Base-by-base conservation (phyloP, 2,329 filamentous ascomycete species). In the Penicillium sp. region DNA sequence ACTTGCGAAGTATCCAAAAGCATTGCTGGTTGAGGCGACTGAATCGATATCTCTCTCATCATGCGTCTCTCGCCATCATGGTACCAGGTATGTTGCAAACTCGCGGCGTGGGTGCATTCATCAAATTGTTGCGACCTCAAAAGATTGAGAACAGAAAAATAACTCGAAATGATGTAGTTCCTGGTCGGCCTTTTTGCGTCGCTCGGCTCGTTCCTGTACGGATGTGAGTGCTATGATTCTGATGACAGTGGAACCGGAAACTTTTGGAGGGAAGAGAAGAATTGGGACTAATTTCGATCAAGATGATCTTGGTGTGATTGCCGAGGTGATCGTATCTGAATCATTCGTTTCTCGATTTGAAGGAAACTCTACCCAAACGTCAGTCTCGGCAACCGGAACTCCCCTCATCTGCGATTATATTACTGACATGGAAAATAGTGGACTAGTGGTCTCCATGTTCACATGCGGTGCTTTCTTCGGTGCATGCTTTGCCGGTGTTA, bases 391-490 rank as follows among this genome's bases (percentile, higher is more conserved):
- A 18, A 28, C 5, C 12, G 4, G 9, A 24, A 18, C 27, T 12
- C 2, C 4, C 13, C 9, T 5, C 9, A 7, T 11, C 8, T 12
- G 25, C 24, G 12, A 45, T 32, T 29, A 13, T 8, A 5, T 11
- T 24, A 24, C 18, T 34, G 12, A 42, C 29, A 34, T 4, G 25
- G 4, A 18, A 43, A 34, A 4, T 41, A 83, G 77, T 34, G 86
- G 85, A 45, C 79, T 85, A 3, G 84, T 89, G 0, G 86, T 90
- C 1, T 86, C 85, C 1, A 76, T 90, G 50, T 90, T 91, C 66
- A 91, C 87, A 0, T 84, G 78, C 2, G 82, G 86, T 39, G 86
- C 86, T 24, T 88, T 88, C 69, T 78, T 85, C 54, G 86, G 85
- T 7, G 82, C 85, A 26, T 72, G 73, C 29, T 69, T 81, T 33